Conservation (phyloP, 2,329 filamentous ascomycete genomes). For the Salinomyces thailandicus region DNA sequence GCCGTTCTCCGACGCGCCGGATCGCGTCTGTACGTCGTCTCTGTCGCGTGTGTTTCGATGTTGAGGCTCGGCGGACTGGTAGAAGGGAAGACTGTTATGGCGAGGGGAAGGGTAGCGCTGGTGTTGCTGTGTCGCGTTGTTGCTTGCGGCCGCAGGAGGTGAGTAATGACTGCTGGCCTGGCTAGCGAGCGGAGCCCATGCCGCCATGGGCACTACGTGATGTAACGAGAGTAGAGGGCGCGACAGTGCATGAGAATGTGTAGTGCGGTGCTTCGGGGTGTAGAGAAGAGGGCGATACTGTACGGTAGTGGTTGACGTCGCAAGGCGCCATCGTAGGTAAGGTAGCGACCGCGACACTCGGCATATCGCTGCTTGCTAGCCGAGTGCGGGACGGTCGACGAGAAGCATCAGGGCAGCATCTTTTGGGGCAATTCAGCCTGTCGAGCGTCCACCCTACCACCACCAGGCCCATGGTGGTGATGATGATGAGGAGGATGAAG, state of each 20-base stretch:
- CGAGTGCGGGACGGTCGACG: too few relatives aligned
- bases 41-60: neutral
- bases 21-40: neutral
- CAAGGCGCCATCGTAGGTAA: too few relatives aligned
- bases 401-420: too few relatives aligned
- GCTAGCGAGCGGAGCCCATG: neutral
- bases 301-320: too few relatives aligned
- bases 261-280: too few relatives aligned
- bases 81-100: slow-evolving; percentile 1
- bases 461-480: neutral
- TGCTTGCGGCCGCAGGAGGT: neutral
- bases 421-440: too few relatives aligned
- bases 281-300: too few relatives aligned
- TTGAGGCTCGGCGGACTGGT: neutral
- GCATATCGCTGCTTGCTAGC: too few relatives aligned
- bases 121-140: neutral
- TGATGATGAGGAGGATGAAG: neutral
- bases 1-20: neutral
- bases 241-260: too few relatives aligned
- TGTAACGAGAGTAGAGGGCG: neutral
- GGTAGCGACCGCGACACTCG: too few relatives aligned
- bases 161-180: neutral
- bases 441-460: neutral
- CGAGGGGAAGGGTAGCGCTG: slow-evolving; percentile 3
- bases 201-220: neutral